Conservation (phyloP, 768 basidiomycete genomes). For the Lanmaoa pseudosensibilis region DNA sequence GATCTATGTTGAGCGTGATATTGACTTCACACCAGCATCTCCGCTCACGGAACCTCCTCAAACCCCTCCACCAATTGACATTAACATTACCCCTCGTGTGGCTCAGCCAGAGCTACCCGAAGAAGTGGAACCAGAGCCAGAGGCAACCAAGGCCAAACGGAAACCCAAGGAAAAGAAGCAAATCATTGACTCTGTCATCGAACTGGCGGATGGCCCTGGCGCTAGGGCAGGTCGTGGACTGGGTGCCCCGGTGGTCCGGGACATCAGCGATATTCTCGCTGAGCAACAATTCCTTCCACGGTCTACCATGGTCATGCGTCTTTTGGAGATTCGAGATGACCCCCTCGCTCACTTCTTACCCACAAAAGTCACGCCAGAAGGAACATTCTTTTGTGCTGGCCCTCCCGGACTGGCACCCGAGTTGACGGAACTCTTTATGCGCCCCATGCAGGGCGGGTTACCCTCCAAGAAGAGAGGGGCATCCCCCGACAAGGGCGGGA, state of each 20-base stretch:
- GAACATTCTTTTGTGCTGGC: constrained; percentile 77
- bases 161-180: constrained; percentile 77
- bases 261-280: constrained; percentile 70
- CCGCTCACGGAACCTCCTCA: constrained; percentile 72
- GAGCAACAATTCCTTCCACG: constrained; percentile 85
- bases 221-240: constrained; percentile 56
- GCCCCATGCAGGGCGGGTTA: constrained; percentile 54
- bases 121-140: constrained; percentile 31
- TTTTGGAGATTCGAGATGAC: constrained; percentile 83
- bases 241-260: constrained; percentile 51
- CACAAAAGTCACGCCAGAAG: constrained; percentile 68
- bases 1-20: background rate
- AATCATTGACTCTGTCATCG: constrained; percentile 88
- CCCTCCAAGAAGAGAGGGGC: constrained; percentile 60
- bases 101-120: constrained; percentile 42
- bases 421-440: constrained; percentile 80
- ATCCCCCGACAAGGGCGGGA: constrained; percentile 56
- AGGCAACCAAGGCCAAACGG: constrained; percentile 43
- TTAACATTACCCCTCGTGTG: constrained; percentile 49
- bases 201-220: constrained; percentile 67
- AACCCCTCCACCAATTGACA: constrained; percentile 70
- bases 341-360: constrained; percentile 86
- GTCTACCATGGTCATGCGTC: constrained; percentile 80
- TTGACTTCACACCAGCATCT: constrained; percentile 51
- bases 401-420: constrained; percentile 84